Evolutionary conservation across 768 basidiomycete species (phyloP), one percentile per base, ranked within the genome.

Genomic region (Termitomyces sp.): DNA sequence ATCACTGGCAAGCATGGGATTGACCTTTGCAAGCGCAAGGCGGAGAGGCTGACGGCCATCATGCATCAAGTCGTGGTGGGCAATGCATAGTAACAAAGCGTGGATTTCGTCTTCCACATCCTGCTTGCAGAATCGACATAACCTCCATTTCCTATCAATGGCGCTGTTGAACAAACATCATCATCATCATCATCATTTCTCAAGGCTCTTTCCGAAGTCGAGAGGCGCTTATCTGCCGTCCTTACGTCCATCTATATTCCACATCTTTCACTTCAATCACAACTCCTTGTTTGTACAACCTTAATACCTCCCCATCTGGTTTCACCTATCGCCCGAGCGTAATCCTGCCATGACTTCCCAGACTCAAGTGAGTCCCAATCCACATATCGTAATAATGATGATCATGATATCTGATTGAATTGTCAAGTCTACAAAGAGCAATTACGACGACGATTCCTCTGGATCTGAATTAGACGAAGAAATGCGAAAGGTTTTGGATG

Each of bases 381-480:
- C 3, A 9, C 37, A 13, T 24, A 37, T 36, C 24, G 37, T 20
- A 20, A 9, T 36, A n/a, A n/a, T n/a, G 15, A 34, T 44, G 18
- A 55, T 34, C 20, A 22, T 39, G 24, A 12, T n/a, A n/a, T n/a
- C n/a, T n/a, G 55, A 51, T 44, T 48, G 22, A 58, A 46, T 22
- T n/a, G 24, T 24, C 16, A 28, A n/a, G n/a, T n/a, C n/a, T n/a
- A n/a, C 20, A 5, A 47, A 59, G 55, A 51, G 52, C 12, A 58
- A 59, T 0, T 56, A 59, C 28, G 58, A 57, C 1, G 51, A 37
- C 20, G 18, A n/a, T 4, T 57, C 46, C 6, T 29, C 41, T 16
- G 51, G 47, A 10, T 29, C 41, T 7, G 46, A 54, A 7, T 1
- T 39, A 10, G 36, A 62, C 26, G 52, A 62, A 3, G 61, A 56